Percentiles rank a stretch among this genome's conserved stretches.
These are phyloP conservation scores for Musa troglodytarum DNA, from an alignment of 176 grass and related monocot species.

Conservation along the genomic window DNA sequence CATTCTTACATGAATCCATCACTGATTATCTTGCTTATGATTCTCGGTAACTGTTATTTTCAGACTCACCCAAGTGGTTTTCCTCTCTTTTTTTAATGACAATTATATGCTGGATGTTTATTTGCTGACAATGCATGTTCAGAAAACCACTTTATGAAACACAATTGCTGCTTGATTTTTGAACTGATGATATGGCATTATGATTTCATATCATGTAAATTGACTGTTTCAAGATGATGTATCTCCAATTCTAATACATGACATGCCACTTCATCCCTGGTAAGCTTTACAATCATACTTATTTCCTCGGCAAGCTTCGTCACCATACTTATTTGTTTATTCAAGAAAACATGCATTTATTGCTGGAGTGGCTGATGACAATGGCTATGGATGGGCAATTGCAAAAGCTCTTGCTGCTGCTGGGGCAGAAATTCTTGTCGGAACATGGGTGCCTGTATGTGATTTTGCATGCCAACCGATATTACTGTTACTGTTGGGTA, in stretches of 20 bases:
- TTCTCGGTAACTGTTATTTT: too few species aligned
- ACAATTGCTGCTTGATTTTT: not conserved
- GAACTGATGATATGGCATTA: too few species aligned
- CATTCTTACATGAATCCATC: too few species aligned
- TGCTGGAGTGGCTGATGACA: slow-evolving; percentile 95
- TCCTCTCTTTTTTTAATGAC: too few species aligned
- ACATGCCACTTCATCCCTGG: not conserved
- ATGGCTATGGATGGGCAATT: slow-evolving; percentile 99
- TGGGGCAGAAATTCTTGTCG: slow-evolving; percentile 94
- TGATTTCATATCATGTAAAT: not conserved
- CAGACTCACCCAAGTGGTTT: too few species aligned
- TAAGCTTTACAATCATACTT: not conserved
- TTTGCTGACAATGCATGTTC: not conserved
- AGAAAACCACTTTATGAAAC: not conserved
- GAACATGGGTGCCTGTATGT: slow-evolving; percentile 98
- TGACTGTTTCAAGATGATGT: not conserved
- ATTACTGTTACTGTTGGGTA: not conserved
- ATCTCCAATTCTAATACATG: not conserved
- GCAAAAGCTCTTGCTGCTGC: slow-evolving; percentile 92
- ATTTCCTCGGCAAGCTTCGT: not conserved
- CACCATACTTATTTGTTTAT: not conserved
- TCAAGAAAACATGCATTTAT: slow-evolving; percentile 93
- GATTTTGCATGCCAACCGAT: not conserved
- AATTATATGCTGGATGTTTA: not conserved
- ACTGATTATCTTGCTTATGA: too few species aligned